Percentiles rank a stretch among this genome's conserved stretches.
Conservation (phyloP, 192 early-diverging fungal genomes). For the Coemansia sp. region DNA sequence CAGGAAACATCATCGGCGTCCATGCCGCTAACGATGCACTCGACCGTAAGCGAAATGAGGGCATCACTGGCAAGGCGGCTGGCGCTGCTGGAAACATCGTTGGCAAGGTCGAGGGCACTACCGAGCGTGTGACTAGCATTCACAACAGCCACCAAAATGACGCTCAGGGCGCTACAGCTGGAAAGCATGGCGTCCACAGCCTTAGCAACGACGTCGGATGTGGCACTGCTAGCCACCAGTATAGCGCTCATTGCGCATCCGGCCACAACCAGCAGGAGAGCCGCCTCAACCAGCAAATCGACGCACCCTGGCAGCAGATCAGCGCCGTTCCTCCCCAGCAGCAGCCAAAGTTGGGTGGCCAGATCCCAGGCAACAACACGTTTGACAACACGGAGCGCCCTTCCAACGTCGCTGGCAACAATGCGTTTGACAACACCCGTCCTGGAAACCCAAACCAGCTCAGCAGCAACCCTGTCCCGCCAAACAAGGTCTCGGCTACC, state of each 20-base stretch:
- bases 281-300: background rate
- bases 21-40: background rate
- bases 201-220: background rate
- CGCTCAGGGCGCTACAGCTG: background rate
- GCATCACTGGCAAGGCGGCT: background rate
- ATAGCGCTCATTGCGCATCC: background rate
- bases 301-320: background rate
- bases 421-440: background rate
- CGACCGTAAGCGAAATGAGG: background rate
- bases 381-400: background rate
- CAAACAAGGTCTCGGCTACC: background rate
- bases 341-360: background rate
- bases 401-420: background rate
- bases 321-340: background rate
- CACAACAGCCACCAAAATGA: slow-evolving; percentile 1
- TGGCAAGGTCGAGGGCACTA: background rate
- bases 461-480: background rate
- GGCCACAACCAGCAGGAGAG: background rate
- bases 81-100: background rate
- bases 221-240: background rate
- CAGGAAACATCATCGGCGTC: background rate
- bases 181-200: background rate
- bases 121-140: background rate
- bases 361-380: background rate
- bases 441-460: background rate